These are phyloP conservation scores for Didymella sp. DNA, from an alignment of 2,329 filamentous ascomycete genomes.

Conservation along the genomic window DNA sequence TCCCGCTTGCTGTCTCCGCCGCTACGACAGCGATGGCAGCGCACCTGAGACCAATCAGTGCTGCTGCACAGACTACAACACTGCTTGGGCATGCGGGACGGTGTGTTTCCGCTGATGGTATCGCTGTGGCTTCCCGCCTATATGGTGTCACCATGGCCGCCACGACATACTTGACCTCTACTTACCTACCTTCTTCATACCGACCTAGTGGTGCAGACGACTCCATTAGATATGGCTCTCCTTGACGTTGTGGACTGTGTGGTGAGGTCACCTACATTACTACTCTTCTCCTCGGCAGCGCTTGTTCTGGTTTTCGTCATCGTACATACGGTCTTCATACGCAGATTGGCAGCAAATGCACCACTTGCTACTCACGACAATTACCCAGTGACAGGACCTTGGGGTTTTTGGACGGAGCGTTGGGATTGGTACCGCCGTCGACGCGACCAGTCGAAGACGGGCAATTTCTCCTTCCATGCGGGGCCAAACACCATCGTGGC, in stretches of 20 bases:
- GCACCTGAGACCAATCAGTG: slow-evolving; percentile 7
- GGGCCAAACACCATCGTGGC: slow-evolving; percentile 56
- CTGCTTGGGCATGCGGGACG: slow-evolving; percentile 4
- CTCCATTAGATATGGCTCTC: slow-evolving; percentile 18
- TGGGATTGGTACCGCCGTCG: slow-evolving; percentile 55
- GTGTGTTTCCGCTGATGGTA: slow-evolving; percentile 14
- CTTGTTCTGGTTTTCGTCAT: slow-evolving; percentile 22
- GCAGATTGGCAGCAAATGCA: slow-evolving; percentile 31
- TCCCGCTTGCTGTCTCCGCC: slow-evolving; percentile 5
- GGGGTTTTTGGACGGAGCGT: slow-evolving; percentile 57
- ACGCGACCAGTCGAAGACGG: slow-evolving; percentile 42
- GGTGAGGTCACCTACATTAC: slow-evolving; percentile 15
- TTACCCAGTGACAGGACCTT: slow-evolving; percentile 54
- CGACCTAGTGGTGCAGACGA: neutral
- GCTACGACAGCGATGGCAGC: slow-evolving; percentile 7
- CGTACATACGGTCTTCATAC: slow-evolving; percentile 27
- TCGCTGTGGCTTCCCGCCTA: neutral
- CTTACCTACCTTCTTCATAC: neutral
- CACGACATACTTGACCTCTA: neutral
- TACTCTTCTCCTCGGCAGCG: slow-evolving; percentile 18
- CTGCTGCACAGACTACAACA: slow-evolving; percentile 12
- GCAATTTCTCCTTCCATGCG: slow-evolving; percentile 60
- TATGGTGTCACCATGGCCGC: slow-evolving; percentile 4
- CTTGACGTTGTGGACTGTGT: slow-evolving; percentile 10
- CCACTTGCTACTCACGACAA: slow-evolving; percentile 32